Conservation (phyloP, 2,329 filamentous ascomycete species). For the Fusarium dimerum region DNA sequence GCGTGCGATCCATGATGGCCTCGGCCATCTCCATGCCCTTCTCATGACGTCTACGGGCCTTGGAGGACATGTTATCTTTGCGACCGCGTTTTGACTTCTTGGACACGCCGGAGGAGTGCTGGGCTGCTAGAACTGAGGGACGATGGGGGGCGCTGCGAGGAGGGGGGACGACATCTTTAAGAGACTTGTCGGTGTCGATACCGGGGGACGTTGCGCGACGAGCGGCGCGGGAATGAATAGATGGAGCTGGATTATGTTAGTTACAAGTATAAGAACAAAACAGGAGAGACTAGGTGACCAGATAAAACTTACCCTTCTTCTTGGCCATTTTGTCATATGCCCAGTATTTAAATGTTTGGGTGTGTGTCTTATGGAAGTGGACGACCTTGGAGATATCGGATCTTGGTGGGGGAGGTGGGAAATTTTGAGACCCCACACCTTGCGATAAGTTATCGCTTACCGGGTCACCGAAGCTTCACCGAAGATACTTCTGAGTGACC, state of each 20-base stretch:
- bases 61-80: constrained; percentile 55
- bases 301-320: constrained; percentile 27
- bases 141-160: constrained; percentile 43
- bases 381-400: background rate
- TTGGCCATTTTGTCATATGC: constrained; percentile 32
- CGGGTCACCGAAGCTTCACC: constrained; percentile 21
- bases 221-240: constrained; percentile 72
- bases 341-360: constrained; percentile 5
- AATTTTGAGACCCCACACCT: constrained; percentile 31
- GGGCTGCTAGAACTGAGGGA: constrained; percentile 69
- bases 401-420: constrained; percentile 24
- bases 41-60: constrained; percentile 57
- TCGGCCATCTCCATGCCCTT: constrained; percentile 60
- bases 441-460: constrained; percentile 21
- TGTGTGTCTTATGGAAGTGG: constrained; percentile 18
- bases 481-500: background rate
- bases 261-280: too few relatives aligned
- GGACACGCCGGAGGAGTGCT: constrained; percentile 65
- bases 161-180: constrained; percentile 60
- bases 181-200: constrained; percentile 71
- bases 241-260: constrained; percentile 49
- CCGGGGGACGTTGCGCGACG: constrained; percentile 71
- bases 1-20: constrained; percentile 60
- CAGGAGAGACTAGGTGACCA: too few relatives aligned
- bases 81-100: constrained; percentile 65